Conservation (phyloP, 148 eudicot species). For the Silene latifolia region DNA sequence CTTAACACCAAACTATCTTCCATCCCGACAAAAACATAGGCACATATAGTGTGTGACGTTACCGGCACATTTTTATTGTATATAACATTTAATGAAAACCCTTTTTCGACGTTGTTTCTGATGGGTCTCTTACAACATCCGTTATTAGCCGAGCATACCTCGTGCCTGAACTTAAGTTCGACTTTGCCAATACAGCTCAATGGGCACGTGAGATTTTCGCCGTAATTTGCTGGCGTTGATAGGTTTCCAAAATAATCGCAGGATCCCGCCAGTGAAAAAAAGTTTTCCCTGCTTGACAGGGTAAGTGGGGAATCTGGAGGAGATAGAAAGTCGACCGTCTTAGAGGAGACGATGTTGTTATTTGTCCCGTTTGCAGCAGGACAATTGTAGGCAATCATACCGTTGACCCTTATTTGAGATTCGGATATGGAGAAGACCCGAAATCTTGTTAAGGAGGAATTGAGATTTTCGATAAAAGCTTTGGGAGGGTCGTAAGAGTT, state of each 20-base stretch:
- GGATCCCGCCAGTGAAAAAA: conserved; percentile 4
- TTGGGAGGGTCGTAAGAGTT: conserved; percentile 10
- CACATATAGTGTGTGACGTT: neutral
- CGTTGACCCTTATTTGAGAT: conserved; percentile 26
- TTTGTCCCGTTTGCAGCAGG: conserved; percentile 1
- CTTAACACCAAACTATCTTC: conserved; percentile 20
- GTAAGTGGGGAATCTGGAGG: conserved; percentile 25
- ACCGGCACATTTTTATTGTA: neutral
- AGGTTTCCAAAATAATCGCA: neutral
- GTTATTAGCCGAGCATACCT: neutral
- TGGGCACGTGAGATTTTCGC: neutral
- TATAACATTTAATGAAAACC: neutral
- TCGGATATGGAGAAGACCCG: conserved; percentile 25
- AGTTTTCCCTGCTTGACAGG: conserved; percentile 31
- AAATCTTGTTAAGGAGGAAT: neutral
- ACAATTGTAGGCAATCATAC: conserved; percentile 4
- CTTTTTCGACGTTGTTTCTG: neutral
- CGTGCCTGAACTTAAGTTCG: neutral
- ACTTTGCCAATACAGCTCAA: conserved; percentile 7
- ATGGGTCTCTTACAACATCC: neutral
- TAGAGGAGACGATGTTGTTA: neutral
- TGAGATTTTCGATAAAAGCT: neutral
- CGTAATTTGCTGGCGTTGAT: neutral
- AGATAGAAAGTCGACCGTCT: neutral
- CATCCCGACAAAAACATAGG: conserved; percentile 42